A percentile compares a stretch with the other conserved stretches of the same genome.
Evolutionary conservation across 257 asterid species (phyloP).

Genomic region (Plectranthus barbatus): DNA sequence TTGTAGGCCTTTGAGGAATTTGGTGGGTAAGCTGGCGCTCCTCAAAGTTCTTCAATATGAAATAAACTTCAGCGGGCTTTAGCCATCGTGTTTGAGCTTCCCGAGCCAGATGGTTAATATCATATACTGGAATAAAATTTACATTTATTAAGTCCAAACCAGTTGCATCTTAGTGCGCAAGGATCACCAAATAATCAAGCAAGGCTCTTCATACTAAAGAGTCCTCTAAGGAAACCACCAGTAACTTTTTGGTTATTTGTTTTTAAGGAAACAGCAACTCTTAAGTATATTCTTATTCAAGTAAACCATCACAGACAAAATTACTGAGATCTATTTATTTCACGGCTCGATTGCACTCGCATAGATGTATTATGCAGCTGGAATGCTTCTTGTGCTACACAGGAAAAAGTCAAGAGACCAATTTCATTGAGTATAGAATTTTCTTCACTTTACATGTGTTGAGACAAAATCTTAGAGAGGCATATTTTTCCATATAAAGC

Average conservation of each 20-base stretch:
- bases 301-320: neutral
- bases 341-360: too few species aligned
- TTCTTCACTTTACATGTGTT: too few species aligned
- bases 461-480: neutral
- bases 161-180: neutral
- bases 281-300: neutral
- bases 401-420: too few species aligned
- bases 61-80: slow-evolving; percentile 71
- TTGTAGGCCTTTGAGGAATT: slow-evolving; percentile 61
- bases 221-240: neutral
- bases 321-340: too few species aligned
- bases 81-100: slow-evolving; percentile 88
- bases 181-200: neutral
- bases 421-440: too few species aligned
- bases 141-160: neutral
- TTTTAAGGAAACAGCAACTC: too few species aligned
- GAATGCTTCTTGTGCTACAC: too few species aligned
- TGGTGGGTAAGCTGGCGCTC: slow-evolving; percentile 54
- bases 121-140: slow-evolving; percentile 39
- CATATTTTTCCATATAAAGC: neutral
- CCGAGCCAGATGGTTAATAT: slow-evolving; percentile 42
- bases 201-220: neutral
- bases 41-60: slow-evolving; percentile 57
- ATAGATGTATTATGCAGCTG: too few species aligned
- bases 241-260: neutral